Evolutionary conservation across 805 yeast genomes (phyloP).

Genomic region (Kurtzmaniella cleridarum): DNA sequence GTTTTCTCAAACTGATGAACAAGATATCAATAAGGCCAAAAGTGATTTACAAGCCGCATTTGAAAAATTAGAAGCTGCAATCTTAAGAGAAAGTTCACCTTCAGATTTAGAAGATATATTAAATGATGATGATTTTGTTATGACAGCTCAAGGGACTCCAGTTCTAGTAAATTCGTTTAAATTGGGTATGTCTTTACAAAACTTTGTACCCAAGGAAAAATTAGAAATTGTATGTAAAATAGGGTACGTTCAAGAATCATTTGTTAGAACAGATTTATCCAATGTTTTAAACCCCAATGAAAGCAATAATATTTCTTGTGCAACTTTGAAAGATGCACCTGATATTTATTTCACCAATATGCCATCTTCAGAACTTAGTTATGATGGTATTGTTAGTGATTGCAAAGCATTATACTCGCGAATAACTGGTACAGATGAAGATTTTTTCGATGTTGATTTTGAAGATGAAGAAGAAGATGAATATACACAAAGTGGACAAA

Average conservation of each 20-base stretch:
- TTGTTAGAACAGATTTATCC: constrained; percentile 31
- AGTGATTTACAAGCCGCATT: constrained; percentile 77
- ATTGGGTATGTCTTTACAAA: constrained; percentile 78
- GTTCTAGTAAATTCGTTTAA: constrained; percentile 69
- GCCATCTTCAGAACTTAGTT: constrained; percentile 83
- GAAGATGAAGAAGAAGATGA: constrained; percentile 78
- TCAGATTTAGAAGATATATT: constrained; percentile 46
- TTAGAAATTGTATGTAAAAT: constrained; percentile 38
- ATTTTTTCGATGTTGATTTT: constrained; percentile 92
- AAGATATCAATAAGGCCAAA: constrained; percentile 59
- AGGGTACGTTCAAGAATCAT: constrained; percentile 35
- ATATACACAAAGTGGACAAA: constrained; percentile 3
- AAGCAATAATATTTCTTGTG: constrained; percentile 19
- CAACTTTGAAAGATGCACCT: constrained; percentile 31
- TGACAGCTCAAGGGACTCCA: constrained; percentile 49
- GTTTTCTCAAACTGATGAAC: constrained; percentile 79
- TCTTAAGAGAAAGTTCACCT: constrained; percentile 67
- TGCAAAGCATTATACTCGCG: constrained; percentile 68
- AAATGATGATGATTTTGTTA: constrained; percentile 45
- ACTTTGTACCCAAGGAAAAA: constrained; percentile 77
- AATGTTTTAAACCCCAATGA: constrained; percentile 29
- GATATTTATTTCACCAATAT: constrained; percentile 42
- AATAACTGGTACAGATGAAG: constrained; percentile 91
- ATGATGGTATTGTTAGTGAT: constrained; percentile 85
- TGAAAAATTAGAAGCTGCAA: constrained; percentile 69